These are phyloP conservation scores for Tylopilus sp. DNA, from an alignment of 768 basidiomycete species.

Conservation along the genomic window DNA sequence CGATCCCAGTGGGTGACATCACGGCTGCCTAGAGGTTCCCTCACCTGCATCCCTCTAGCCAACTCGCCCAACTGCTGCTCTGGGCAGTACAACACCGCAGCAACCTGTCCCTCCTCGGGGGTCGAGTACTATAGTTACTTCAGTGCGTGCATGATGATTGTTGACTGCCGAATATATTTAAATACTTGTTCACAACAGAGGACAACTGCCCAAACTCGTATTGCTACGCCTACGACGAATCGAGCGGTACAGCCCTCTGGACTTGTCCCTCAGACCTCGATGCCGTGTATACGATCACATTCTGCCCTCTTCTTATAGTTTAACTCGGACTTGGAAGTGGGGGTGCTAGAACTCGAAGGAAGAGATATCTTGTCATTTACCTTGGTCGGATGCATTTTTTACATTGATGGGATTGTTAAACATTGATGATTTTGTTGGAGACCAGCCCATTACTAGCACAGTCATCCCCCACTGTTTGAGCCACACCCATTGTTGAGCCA, in stretches of 20 bases:
- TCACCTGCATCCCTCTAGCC: constrained; percentile 25
- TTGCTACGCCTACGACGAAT: constrained; percentile 51
- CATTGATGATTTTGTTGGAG: too few species aligned
- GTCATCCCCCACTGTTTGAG: too few species aligned
- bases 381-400: too few species aligned
- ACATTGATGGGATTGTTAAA: too few species aligned
- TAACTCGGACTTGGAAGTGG: not conserved
- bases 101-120: constrained; percentile 52
- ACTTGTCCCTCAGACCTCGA: constrained; percentile 35
- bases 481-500: too few species aligned
- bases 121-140: constrained; percentile 44
- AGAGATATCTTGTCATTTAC: too few species aligned
- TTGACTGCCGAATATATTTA: not conserved
- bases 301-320: constrained; percentile 36
- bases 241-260: constrained; percentile 40
- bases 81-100: constrained; percentile 47
- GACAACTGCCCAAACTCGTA: constrained; percentile 44
- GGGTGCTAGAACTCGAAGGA: not conserved
- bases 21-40: not conserved
- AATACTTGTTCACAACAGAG: constrained; percentile 26
- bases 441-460: too few species aligned
- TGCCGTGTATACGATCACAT: constrained; percentile 45
- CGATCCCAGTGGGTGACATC: constrained; percentile 24
- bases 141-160: constrained; percentile 30
- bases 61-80: constrained; percentile 67